Percentiles rank a stretch among this genome's conserved stretches.
phyloP scores from a whole-genome alignment of 225 moss, liverwort and hornwort species.

The Bryoerythrophyllum caledonicum region DNA sequence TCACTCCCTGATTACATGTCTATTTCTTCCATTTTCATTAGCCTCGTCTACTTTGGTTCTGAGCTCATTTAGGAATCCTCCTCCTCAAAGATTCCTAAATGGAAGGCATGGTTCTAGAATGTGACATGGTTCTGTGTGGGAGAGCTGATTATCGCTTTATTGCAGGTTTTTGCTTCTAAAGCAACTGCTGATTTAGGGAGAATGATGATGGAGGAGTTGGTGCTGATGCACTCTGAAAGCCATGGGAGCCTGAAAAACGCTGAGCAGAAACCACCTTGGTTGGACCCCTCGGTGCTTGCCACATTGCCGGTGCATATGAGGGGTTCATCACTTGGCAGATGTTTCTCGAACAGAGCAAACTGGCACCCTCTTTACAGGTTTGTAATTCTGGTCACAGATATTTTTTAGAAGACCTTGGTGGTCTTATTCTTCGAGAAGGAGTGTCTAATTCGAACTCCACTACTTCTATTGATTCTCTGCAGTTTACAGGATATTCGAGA shows the following conservation, averaged over 20 bases:
- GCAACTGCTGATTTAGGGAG: conserved; percentile 87
- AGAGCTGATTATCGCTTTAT: background rate
- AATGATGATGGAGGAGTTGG: conserved; percentile 97
- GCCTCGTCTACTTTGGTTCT: too few species aligned
- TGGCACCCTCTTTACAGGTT: conserved; percentile 95
- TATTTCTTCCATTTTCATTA: too few species aligned
- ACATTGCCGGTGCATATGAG: conserved; percentile 34
- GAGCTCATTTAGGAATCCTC: too few species aligned
- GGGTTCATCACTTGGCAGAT: conserved; percentile 36
- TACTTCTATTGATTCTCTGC: background rate
- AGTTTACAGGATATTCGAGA: conserved; percentile 80
- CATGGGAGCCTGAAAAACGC: conserved; percentile 44
- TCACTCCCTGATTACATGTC: background rate
- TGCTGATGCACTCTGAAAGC: conserved; percentile 63
- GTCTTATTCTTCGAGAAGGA: too few species aligned
- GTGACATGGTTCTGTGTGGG: background rate
- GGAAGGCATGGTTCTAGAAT: too few species aligned
- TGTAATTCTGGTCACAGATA: conserved; percentile 2
- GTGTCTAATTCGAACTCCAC: too few species aligned
- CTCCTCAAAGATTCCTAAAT: too few species aligned
- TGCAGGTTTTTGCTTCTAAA: conserved; percentile 87
- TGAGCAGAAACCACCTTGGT: conserved; percentile 63
- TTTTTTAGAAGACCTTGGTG: too few species aligned
- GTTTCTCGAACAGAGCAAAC: conserved; percentile 50
- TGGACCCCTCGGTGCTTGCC: conserved; percentile 48